Evolutionary conservation across 2,329 filamentous ascomycete genomes (phyloP).

Genomic region (Mycogone perniciosa): DNA sequence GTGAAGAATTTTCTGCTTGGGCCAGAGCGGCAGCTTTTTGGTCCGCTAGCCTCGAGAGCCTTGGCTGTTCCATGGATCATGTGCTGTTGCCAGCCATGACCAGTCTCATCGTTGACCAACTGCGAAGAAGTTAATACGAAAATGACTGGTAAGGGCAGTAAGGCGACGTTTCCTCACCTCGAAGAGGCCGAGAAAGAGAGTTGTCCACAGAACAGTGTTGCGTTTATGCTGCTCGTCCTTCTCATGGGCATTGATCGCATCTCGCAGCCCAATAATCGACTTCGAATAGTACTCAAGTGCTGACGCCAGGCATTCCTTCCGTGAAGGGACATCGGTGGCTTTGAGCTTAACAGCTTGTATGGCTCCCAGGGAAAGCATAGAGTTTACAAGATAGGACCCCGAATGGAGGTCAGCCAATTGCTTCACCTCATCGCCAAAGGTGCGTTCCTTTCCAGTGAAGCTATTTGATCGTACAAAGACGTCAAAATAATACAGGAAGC

Average conservation of each 20-base stretch:
- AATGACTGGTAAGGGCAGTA: no score
- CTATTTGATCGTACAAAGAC: conserved; percentile 23
- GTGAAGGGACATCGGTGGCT: neutral
- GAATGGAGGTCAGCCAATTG: conserved; percentile 15
- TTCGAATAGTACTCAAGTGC: conserved; percentile 23
- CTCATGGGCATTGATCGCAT: conserved; percentile 10
- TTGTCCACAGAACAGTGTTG: conserved; percentile 26
- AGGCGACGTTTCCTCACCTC: conserved; percentile 19
- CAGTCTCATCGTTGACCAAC: conserved; percentile 28
- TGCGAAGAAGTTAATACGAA: conserved; percentile 4
- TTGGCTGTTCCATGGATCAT: conserved; percentile 29
- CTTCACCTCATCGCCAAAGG: conserved; percentile 18
- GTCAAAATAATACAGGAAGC: conserved; percentile 26
- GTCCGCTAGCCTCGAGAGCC: conserved; percentile 25
- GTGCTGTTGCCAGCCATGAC: conserved; percentile 29
- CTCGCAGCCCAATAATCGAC: conserved; percentile 20
- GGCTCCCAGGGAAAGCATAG: conserved; percentile 26
- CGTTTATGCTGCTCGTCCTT: conserved; percentile 1
- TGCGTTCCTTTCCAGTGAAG: conserved; percentile 16
- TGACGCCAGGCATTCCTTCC: conserved; percentile 1
- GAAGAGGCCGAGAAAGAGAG: conserved; percentile 28
- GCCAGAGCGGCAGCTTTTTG: conserved; percentile 18
- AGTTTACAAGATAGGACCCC: conserved; percentile 19
- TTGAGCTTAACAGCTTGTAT: conserved; percentile 23
- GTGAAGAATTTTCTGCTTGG: conserved; percentile 23